These are phyloP conservation scores for Picochlorum sp. DNA, from an alignment of 139 green algal genomes.

Conservation along the genomic window DNA sequence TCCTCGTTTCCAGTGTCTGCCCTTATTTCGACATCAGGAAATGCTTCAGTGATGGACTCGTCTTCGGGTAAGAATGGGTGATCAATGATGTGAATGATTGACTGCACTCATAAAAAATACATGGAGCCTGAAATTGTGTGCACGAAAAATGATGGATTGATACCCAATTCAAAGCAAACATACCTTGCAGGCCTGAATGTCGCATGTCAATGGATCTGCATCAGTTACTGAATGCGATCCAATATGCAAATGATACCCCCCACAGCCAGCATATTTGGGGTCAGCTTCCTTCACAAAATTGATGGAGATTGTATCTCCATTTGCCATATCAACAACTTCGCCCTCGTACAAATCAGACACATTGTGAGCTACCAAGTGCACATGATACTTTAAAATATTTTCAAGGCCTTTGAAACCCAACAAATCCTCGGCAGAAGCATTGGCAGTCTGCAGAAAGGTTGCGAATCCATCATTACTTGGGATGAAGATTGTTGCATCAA, in stretches of 20 bases:
- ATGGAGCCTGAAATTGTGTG: neutral
- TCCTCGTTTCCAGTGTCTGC: neutral
- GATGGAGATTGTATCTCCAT: neutral
- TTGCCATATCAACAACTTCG: neutral
- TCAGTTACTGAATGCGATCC: neutral
- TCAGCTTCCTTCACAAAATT: neutral
- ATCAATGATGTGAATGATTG: neutral
- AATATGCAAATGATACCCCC: neutral
- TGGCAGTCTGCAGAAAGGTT: neutral
- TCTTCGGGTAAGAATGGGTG: neutral
- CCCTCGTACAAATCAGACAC: neutral
- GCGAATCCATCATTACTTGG: neutral
- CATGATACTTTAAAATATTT: neutral
- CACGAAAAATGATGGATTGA: neutral
- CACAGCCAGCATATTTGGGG: slow-evolving; percentile 1
- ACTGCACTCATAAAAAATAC: neutral
- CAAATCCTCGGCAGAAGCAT: neutral
- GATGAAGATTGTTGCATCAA: neutral
- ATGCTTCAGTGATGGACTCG: neutral
- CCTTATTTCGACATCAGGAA: neutral
- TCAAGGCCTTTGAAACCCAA: neutral
- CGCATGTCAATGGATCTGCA: neutral
- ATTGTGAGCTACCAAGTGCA: neutral
- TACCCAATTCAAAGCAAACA: neutral
- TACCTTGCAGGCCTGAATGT: slow-evolving; percentile 1